These are phyloP conservation scores for Chamaecyparis obtusa DNA, from an alignment of 75 land plant genomes.

Conservation along the genomic window DNA sequence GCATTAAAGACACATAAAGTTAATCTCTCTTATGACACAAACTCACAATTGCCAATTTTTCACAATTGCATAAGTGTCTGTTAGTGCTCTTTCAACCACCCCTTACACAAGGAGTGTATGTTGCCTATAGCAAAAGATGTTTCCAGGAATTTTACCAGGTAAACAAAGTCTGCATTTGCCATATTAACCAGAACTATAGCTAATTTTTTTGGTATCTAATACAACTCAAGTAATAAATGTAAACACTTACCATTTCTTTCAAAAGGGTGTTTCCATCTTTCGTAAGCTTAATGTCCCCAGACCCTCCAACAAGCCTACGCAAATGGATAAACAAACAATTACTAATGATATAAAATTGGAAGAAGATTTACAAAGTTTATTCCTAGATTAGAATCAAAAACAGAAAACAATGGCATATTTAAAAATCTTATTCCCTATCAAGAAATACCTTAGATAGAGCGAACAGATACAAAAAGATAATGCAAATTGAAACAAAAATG, in stretches of 20 bases:
- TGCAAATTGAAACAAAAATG: too few species aligned
- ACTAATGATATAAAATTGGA: neutral
- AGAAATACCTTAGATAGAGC: too few species aligned
- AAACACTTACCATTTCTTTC: conserved; percentile 78
- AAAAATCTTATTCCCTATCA: too few species aligned
- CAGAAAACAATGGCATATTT: too few species aligned
- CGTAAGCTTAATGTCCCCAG: conserved; percentile 96
- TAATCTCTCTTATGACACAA: neutral
- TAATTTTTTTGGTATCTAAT: neutral
- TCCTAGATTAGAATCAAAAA: too few species aligned
- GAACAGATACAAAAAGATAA: too few species aligned
- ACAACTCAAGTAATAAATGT: neutral
- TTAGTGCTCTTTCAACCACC: neutral
- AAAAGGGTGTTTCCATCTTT: conserved; percentile 97
- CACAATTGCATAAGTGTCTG: neutral
- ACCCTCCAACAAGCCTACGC: conserved; percentile 94
- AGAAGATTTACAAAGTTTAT: neutral
- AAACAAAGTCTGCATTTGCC: neutral
- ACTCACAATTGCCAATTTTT: neutral
- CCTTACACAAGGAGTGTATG: neutral
- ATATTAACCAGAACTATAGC: neutral
- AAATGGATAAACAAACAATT: conserved; percentile 2
- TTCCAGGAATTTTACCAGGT: neutral
- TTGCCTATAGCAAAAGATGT: neutral
- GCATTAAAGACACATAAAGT: neutral